Conservation (phyloP, 768 basidiomycete genomes). For the Tubosaeta brunneosetosa region DNA sequence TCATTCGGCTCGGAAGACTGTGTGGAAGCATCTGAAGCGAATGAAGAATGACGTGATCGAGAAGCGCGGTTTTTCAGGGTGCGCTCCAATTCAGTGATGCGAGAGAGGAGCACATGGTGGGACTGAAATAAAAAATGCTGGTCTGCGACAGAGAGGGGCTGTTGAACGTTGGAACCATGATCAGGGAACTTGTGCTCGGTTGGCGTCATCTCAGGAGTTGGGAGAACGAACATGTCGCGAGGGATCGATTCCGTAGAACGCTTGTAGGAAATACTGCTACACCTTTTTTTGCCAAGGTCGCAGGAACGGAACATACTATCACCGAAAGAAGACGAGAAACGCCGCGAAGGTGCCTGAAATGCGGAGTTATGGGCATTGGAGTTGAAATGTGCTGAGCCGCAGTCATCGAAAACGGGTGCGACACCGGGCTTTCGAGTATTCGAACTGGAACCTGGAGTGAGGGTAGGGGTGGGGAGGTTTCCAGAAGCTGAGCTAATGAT, state of each 20-base stretch:
- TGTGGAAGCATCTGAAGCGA: constrained; percentile 40
- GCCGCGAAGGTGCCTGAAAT: constrained; percentile 16
- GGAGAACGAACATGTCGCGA: constrained; percentile 45
- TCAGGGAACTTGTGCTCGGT: constrained; percentile 43
- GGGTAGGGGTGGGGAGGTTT: constrained; percentile 50
- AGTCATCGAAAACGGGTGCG: constrained; percentile 6
- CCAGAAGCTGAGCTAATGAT: constrained; percentile 33
- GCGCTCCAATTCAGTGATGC: constrained; percentile 78
- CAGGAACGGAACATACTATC: constrained; percentile 24
- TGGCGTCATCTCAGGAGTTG: constrained; percentile 75
- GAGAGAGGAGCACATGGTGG: constrained; percentile 75
- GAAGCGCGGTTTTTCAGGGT: constrained; percentile 44
- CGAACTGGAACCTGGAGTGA: constrained; percentile 45
- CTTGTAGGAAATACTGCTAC: constrained; percentile 78
- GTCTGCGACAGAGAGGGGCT: constrained; percentile 66
- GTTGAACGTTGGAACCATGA: constrained; percentile 19
- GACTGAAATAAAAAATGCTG: constrained; percentile 85
- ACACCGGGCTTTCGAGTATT: constrained; percentile 35
- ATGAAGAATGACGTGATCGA: constrained; percentile 49
- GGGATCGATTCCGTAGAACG: constrained; percentile 36
- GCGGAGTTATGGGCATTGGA: neutral
- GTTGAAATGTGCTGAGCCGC: constrained; percentile 23
- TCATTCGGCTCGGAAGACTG: constrained; percentile 53
- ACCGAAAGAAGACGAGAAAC: constrained; percentile 24
- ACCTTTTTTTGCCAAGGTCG: constrained; percentile 36